Base-by-base conservation (phyloP, 1,284 basidiomycete genomes). In the Cystobasidiaceae sp. region DNA sequence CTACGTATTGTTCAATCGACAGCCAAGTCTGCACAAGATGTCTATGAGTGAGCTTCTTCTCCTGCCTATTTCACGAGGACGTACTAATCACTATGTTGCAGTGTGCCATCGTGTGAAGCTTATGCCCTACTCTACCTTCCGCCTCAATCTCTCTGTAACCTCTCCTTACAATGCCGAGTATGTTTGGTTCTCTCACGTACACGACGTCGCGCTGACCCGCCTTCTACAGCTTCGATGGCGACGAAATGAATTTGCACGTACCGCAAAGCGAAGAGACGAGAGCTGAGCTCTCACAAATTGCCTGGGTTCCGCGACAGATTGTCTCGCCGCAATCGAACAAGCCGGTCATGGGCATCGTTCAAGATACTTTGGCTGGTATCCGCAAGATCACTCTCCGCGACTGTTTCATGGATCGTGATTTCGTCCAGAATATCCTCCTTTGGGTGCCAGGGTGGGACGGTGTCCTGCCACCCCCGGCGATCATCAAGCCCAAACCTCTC, bases 191-290 rank as follows among this genome's bases (percentile, higher is more conserved):
- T 2, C 3, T 13, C 15, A n/a, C 33, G 45, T 17, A 6, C 21
- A 15, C 19, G 3, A 33, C 32, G 23, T 41, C 25, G 23, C 61
- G 56, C 59, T 69, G 44, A 62, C 49, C 54, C 56, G 51, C 55
- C 21, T 25, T 32, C 28, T 23, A 51, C 70, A 77, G 78, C 80
- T 99, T 98, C 80, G 96, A 98, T 76, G 96, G 96, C 74, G 96
- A 99, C 77, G 94, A 98, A 79, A 98, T 98, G 96, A 98, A 98
- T 80, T 90, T 98, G 88, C 93, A 96, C 77, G 89, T 98, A 37
- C 96, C 96, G 8, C 96, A 99, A 78, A 93, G 90, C 68, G 94
- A 98, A 79, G 96, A 99, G 79, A 97, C 94, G n/a, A 85, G 94
- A 63, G 94, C 96, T 0, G 96, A 99, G 78, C 82, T 98, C 34